These are phyloP conservation scores for Tylopilus sp. DNA, from an alignment of 768 basidiomycete genomes.

Conservation along the genomic window DNA sequence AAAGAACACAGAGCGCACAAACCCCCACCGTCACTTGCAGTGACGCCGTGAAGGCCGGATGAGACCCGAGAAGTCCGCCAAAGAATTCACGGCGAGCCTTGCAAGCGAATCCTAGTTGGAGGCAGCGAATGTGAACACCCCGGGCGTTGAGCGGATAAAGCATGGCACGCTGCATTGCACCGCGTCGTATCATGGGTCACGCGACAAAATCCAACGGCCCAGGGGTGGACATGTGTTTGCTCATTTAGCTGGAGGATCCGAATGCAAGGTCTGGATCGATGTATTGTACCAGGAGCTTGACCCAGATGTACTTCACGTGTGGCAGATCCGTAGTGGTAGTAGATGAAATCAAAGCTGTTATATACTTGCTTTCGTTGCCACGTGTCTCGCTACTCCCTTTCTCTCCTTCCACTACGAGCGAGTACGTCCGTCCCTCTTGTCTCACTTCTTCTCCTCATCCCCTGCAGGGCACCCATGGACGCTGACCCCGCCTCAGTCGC, in stretches of 20 bases:
- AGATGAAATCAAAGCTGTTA: conserved; percentile 18
- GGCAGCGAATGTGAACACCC: conserved; percentile 54
- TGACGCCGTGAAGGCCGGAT: conserved; percentile 43
- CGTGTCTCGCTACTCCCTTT: conserved; percentile 9
- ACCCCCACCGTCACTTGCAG: conserved; percentile 60
- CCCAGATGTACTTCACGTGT: conserved; percentile 37
- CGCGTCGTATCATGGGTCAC: conserved; percentile 3
- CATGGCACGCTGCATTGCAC: conserved; percentile 49
- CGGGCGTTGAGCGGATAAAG: conserved; percentile 58
- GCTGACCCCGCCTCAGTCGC: conserved; percentile 44
- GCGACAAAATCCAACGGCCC: conserved; percentile 1
- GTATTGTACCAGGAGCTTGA: conserved; percentile 50
- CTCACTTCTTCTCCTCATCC: background rate
- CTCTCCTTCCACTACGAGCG: conserved; percentile 6
- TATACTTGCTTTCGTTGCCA: conserved; percentile 11
- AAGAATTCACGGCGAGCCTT: conserved; percentile 69
- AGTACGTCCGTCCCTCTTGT: conserved; percentile 1
- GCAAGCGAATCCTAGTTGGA: conserved; percentile 65
- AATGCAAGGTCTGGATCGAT: conserved; percentile 57
- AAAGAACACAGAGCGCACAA: conserved; percentile 44
- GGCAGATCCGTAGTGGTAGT: conserved; percentile 46
- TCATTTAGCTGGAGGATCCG: conserved; percentile 37
- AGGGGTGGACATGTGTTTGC: conserved; percentile 2
- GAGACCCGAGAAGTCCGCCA: conserved; percentile 58
- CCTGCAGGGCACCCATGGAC: conserved; percentile 24